Evolutionary conservation across 768 basidiomycete genomes (phyloP), one percentile per base, ranked within the genome.

Genomic region (Guyanaporus albipodus): DNA sequence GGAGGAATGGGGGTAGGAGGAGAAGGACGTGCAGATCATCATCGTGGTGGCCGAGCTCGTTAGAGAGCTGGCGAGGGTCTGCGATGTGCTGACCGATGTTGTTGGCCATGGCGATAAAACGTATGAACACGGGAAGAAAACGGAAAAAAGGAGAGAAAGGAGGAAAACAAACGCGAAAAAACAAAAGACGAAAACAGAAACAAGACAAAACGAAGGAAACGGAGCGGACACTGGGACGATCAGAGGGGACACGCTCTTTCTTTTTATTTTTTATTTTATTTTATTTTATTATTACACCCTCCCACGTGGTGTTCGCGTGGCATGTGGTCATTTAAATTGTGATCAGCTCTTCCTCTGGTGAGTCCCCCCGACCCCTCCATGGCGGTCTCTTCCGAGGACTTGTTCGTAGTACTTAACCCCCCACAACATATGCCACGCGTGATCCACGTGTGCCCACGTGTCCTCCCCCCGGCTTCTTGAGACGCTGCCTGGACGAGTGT

Each of bases 31-130:
- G 55, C 55, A 8, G 0, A 18, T 50, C 26, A 26, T 49, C 48
- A 17, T 35, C 27, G 27, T 28, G 7, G 27, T 28, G 15, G 10
- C 50, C 56, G 49, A 67, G 55, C 44, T 65, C 59, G 6, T 63
- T 55, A 35, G 63, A 56, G 27, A 66, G 59, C 6, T 46, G 31
- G 34, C 61, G 66, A 0, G 63, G 64, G 54, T 66, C 63, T 12
- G 52, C 46, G 51, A 66, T 66, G 44, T 48, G 65, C 37, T 52
- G 53, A 10, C 65, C 63, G 46, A 66, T 42, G 17, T 6, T 44
- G 46, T 8, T 34, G 19, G 56, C 44, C 55, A 56, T 56, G 42
- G 17, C 15, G 31, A 17, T 28, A 11, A 52, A 56, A 55, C 33
- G 42, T 53, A 60, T 54, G 21, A 3, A 54, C 52, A 61, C 42